Evolutionary conservation across 2,329 filamentous ascomycete genomes (phyloP).

Genomic region (Aureobasidium melanogenum): DNA sequence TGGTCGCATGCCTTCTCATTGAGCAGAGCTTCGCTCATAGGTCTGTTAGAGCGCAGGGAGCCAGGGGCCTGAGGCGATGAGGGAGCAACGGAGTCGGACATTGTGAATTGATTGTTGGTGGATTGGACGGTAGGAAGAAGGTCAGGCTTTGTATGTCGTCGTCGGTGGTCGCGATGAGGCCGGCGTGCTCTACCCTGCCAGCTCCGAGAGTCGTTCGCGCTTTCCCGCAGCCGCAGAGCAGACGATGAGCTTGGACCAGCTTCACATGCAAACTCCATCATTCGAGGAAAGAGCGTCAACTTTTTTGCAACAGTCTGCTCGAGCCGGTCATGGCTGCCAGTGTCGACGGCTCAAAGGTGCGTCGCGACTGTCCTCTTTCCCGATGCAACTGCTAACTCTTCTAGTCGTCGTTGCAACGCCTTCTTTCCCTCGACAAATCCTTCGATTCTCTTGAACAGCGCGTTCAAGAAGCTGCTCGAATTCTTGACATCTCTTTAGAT

Average conservation of each 20-base stretch:
- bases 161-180: constrained; percentile 6
- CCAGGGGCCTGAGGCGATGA: constrained; percentile 50
- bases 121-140: not conserved
- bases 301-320: not conserved
- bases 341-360: constrained; percentile 2
- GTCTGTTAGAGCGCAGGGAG: constrained; percentile 61
- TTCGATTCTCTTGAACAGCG: constrained; percentile 29
- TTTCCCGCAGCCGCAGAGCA: not conserved
- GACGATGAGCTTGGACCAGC: constrained; percentile 9
- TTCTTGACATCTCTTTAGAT: constrained; percentile 24
- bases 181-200: not conserved
- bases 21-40: constrained; percentile 93
- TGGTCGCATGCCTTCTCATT: constrained; percentile 81
- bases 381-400: not conserved
- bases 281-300: not conserved
- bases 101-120: constrained; percentile 28
- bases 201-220: constrained; percentile 9
- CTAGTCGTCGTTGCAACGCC: constrained; percentile 24
- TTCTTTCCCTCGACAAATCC: constrained; percentile 32
- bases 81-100: constrained; percentile 46
- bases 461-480: constrained; percentile 32
- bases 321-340: constrained; percentile 6
- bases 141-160: not conserved
- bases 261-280: constrained; percentile 9
- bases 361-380: no score